A percentile compares a stretch with the other conserved stretches of the same genome.
Conservation (phyloP, 139 green algal genomes). For the Tetraselmis striata region DNA sequence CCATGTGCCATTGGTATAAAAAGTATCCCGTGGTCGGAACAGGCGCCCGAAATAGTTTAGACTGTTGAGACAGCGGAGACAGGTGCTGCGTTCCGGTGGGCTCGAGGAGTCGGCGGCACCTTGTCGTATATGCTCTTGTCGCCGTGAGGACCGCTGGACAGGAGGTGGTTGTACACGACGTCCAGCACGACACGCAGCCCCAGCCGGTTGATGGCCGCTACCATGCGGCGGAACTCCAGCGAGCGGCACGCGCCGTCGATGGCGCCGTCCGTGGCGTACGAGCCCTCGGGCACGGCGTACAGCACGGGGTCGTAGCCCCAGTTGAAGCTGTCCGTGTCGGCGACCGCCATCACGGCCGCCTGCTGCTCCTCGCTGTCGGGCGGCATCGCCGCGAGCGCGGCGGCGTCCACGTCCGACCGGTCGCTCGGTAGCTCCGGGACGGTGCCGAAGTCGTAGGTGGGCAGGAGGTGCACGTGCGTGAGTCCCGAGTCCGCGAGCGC, state of each 20-base stretch:
- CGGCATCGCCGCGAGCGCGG: not conserved
- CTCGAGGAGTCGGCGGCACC: slow-evolving; percentile 16
- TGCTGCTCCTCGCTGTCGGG: slow-evolving; percentile 67
- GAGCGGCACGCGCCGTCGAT: slow-evolving; percentile 55
- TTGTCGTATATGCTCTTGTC: slow-evolving; percentile 52
- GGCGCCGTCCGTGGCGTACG: slow-evolving; percentile 42
- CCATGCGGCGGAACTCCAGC: slow-evolving; percentile 54
- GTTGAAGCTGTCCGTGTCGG: slow-evolving; percentile 76
- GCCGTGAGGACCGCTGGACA: not conserved
- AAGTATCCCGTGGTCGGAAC: too few species aligned
- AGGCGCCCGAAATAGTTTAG: too few species aligned
- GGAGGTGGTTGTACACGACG: slow-evolving; percentile 88
- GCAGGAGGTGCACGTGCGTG: slow-evolving; percentile 85
- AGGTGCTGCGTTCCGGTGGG: not conserved
- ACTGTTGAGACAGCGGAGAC: not conserved
- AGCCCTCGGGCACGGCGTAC: slow-evolving; percentile 39
- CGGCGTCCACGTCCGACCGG: not conserved
- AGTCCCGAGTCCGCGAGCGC: slow-evolving; percentile 51
- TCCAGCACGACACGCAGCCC: slow-evolving; percentile 75
- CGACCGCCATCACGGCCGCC: slow-evolving; percentile 45
- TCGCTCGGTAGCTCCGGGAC: slow-evolving; percentile 59
- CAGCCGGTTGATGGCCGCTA: slow-evolving; percentile 39
- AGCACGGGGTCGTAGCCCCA: slow-evolving; percentile 78
- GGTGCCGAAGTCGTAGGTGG: slow-evolving; percentile 75
- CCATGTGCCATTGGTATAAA: too few species aligned